Conservation (phyloP, 2,329 filamentous ascomycete species). For the Aciculosporium take region DNA sequence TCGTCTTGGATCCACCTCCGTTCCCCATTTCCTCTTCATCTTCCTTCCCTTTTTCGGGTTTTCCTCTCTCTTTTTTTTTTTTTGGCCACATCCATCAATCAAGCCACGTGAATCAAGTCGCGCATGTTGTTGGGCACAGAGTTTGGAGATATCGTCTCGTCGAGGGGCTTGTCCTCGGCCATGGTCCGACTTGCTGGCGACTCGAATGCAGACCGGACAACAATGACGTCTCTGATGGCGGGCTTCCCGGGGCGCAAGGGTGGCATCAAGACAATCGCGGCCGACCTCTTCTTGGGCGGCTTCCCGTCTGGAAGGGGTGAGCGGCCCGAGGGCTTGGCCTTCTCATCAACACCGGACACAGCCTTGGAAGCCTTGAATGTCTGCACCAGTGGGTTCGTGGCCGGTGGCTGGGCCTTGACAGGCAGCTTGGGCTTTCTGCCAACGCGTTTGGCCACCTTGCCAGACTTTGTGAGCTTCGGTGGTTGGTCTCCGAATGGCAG, state of each 20-base stretch:
- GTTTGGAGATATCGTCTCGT: constrained; percentile 29
- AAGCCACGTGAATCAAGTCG: constrained; percentile 19
- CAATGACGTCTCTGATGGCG: constrained; percentile 5
- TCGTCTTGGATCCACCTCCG: too few relatives aligned
- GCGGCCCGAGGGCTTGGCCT: constrained; percentile 10
- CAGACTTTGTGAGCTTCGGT: constrained; percentile 9
- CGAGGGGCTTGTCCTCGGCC: constrained; percentile 1
- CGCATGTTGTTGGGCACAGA: constrained; percentile 27
- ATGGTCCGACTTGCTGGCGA: constrained; percentile 10
- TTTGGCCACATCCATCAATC: neutral
- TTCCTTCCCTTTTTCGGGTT: too few relatives aligned
- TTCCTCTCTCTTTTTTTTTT: neutral
- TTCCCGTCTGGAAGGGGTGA: constrained; percentile 4
- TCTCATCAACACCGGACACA: constrained; percentile 11
- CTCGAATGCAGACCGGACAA: constrained; percentile 4
- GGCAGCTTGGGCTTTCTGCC: constrained; percentile 19
- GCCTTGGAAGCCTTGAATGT: constrained; percentile 32
- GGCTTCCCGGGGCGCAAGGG: neutral
- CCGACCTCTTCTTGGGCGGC: neutral
- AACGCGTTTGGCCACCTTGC: constrained; percentile 17
- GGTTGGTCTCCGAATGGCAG: constrained; percentile 27
- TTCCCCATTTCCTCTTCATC: neutral
- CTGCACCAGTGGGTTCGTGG: constrained; percentile 25
- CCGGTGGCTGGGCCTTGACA: constrained; percentile 22
- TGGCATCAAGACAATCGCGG: neutral